These are phyloP conservation scores for Entomortierella beljakovae DNA, from an alignment of 192 early-diverging fungal genomes.

Conservation along the genomic window DNA sequence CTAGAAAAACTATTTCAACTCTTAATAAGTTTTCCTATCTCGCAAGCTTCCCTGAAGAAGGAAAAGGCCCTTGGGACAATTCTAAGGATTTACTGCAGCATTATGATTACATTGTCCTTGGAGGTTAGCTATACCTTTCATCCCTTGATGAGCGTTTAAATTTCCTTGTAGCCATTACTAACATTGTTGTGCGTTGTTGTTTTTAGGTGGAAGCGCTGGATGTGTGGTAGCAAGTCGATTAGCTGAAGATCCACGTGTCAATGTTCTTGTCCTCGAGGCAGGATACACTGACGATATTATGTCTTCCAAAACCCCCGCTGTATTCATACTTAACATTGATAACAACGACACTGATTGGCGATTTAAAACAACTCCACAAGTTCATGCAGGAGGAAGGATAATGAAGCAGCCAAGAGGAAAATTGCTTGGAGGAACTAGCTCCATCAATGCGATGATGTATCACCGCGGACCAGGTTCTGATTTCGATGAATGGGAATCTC, in stretches of 20 bases:
- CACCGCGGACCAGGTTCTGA: conserved; percentile 44
- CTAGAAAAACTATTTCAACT: neutral
- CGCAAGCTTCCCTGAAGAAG: conserved; percentile 22
- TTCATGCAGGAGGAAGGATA: conserved; percentile 9
- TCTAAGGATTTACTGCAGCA: conserved; percentile 23
- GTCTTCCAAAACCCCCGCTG: conserved; percentile 15
- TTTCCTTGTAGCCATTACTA: neutral
- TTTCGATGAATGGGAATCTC: conserved; percentile 36
- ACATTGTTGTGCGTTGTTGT: neutral
- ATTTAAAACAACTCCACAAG: conserved; percentile 24
- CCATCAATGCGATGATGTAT: conserved; percentile 53
- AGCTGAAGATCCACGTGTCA: conserved; percentile 38
- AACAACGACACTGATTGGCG: conserved; percentile 20
- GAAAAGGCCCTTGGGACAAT: conserved; percentile 29
- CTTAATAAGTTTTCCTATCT: conserved; percentile 14
- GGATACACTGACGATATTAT: conserved; percentile 35
- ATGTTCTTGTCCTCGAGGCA: conserved; percentile 40
- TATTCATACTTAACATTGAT: conserved; percentile 16
- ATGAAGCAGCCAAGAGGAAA: conserved; percentile 51
- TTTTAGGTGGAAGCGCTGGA: conserved; percentile 47
- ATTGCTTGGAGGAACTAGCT: conserved; percentile 31
- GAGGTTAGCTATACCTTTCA: too few species aligned
- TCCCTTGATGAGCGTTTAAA: too few species aligned
- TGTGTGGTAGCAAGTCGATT: conserved; percentile 43
- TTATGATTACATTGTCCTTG: conserved; percentile 38